Percentiles rank a stretch among this genome's conserved stretches.
Conservation (phyloP, 2,329 filamentous ascomycete genomes). For the Aspergillus ruber region DNA sequence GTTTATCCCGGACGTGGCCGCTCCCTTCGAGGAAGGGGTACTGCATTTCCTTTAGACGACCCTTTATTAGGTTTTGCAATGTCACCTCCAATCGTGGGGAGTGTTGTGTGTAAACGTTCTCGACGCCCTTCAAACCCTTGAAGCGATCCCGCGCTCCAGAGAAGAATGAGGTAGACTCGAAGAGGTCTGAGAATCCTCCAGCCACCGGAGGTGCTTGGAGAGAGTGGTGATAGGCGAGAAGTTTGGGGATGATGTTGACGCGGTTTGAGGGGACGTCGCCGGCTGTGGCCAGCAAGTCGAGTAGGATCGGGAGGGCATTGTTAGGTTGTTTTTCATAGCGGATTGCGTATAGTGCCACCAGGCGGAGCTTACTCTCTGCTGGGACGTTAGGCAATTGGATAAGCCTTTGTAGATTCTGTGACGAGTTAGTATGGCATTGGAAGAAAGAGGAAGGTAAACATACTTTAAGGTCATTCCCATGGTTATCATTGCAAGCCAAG, state of each 20-base stretch:
- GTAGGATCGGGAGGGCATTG: slow-evolving; percentile 74
- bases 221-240: slow-evolving; percentile 80
- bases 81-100: slow-evolving; percentile 81
- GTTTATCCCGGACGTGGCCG: slow-evolving; percentile 83
- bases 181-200: slow-evolving; percentile 80
- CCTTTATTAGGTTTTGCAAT: slow-evolving; percentile 88
- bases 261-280: slow-evolving; percentile 71
- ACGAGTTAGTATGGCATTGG: not conserved
- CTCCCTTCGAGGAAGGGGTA: slow-evolving; percentile 92
- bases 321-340: slow-evolving; percentile 83
- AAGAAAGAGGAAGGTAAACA: slow-evolving; percentile 8
- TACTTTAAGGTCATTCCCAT: slow-evolving; percentile 84
- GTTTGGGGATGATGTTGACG: slow-evolving; percentile 72
- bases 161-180: slow-evolving; percentile 87
- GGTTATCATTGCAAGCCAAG: slow-evolving; percentile 93
- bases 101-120: slow-evolving; percentile 98
- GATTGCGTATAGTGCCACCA: slow-evolving; percentile 91
- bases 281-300: slow-evolving; percentile 77
- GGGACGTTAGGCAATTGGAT: slow-evolving; percentile 75
- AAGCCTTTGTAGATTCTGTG: slow-evolving; percentile 71
- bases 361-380: slow-evolving; percentile 73
- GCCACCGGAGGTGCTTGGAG: slow-evolving; percentile 71
- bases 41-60: slow-evolving; percentile 73
- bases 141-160: slow-evolving; percentile 80
- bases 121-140: slow-evolving; percentile 92